Evolutionary conservation across 805 yeast genomes (phyloP).

Genomic region (Yarrowia bubula): DNA sequence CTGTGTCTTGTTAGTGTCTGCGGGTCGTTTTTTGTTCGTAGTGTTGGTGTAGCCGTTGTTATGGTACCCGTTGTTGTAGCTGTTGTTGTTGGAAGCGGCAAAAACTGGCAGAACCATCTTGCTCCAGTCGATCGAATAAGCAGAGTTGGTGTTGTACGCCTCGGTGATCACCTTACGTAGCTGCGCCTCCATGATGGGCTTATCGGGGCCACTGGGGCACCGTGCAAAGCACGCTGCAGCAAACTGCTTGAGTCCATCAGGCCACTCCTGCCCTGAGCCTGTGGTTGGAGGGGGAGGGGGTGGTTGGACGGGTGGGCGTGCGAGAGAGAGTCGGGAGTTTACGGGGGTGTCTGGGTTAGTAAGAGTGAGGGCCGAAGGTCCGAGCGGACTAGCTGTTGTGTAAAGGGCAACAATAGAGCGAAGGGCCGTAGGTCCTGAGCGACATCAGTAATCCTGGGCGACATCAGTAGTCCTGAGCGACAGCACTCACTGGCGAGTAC

Average conservation of each 20-base stretch:
- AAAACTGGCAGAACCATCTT: constrained; percentile 49
- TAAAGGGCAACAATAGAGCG: no score
- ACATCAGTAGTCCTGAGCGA: no score
- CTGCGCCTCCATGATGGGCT: constrained; percentile 48
- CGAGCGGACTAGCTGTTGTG: no score
- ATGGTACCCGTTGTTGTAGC: constrained; percentile 1
- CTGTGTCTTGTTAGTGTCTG: constrained; percentile 26
- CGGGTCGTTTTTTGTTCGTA: constrained; percentile 5
- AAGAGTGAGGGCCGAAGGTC: no score
- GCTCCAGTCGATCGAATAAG: constrained; percentile 56
- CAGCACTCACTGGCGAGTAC: no score
- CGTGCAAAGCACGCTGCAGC: constrained; percentile 48
- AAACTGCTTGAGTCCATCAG: constrained; percentile 51
- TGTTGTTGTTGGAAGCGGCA: background rate
- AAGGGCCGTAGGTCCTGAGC: no score
- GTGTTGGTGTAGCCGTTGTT: background rate
- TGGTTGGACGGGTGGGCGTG: constrained; percentile 3
- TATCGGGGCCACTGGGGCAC: constrained; percentile 37
- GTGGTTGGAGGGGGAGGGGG: constrained; percentile 26
- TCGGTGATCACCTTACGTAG: constrained; percentile 49
- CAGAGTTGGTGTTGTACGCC: constrained; percentile 47
- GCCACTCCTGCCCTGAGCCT: constrained; percentile 45
- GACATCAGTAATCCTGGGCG: no score
- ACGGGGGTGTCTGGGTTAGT: constrained; percentile 21
- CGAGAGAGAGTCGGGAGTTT: constrained; percentile 6